Percentiles rank a stretch among this genome's conserved stretches.
phyloP scores from a whole-genome alignment of 2,329 filamentous ascomycete species.

The Neofusicoccum cordaticola region DNA sequence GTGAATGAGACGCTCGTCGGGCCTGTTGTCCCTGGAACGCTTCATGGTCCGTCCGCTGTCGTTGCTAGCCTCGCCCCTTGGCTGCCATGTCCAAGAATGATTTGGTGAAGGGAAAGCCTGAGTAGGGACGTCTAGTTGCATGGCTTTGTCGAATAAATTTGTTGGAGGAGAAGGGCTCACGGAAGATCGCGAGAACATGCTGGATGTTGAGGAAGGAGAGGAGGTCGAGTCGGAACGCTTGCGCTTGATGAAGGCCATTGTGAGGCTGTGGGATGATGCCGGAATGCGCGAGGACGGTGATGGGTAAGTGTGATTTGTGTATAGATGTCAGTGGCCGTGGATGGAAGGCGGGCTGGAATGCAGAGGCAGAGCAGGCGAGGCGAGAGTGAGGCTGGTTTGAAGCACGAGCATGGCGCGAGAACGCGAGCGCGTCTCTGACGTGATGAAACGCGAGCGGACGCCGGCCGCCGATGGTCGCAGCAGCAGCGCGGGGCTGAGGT shows the following conservation, averaged over 20 bases:
- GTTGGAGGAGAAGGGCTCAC: constrained; percentile 20
- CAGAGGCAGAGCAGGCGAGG: not conserved
- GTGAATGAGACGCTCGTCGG: constrained; percentile 55
- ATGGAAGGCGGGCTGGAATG: not conserved
- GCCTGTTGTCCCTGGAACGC: constrained; percentile 56
- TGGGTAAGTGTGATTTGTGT: not conserved
- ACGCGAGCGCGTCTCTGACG: constrained; percentile 15
- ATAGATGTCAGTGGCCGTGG: not conserved
- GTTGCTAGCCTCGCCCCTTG: constrained; percentile 14
- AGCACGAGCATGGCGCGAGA: constrained; percentile 7
- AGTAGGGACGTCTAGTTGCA: constrained; percentile 26
- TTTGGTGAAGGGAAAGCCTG: not conserved
- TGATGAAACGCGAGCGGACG: constrained; percentile 8
- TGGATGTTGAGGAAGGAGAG: constrained; percentile 41
- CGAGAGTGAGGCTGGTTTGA: not conserved
- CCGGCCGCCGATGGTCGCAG: not conserved
- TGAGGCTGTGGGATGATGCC: not conserved
- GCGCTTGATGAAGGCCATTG: constrained; percentile 55
- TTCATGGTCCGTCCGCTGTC: constrained; percentile 56
- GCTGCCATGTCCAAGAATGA: constrained; percentile 20
- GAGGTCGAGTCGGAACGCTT: constrained; percentile 50
- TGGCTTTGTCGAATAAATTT: constrained; percentile 17
- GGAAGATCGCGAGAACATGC: constrained; percentile 24
- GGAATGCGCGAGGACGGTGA: not conserved
- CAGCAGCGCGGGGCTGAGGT: constrained; percentile 1